A percentile compares a stretch with the other conserved stretches of the same genome.
Conservation (phyloP, 495 filamentous ascomycete genomes). For the Aspergillus ellipticus region DNA sequence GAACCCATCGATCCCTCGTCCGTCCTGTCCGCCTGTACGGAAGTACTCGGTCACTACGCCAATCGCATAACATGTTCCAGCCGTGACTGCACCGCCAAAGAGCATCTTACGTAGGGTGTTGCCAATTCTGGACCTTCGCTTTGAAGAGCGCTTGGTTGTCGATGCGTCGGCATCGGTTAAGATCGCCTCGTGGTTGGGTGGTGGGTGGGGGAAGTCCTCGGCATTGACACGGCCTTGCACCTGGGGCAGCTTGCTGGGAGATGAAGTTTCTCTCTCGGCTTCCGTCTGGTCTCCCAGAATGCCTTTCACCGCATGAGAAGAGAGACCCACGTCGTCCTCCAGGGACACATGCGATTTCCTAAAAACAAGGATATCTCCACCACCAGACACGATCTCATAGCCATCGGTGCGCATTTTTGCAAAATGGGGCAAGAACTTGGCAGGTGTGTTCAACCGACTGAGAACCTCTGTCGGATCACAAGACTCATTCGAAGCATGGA, state of each 20-base stretch:
- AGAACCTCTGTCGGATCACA: conserved; percentile 60
- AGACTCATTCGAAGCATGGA: conserved; percentile 33
- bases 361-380: conserved; percentile 69
- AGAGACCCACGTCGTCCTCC: not conserved
- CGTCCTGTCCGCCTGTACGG: conserved; percentile 54
- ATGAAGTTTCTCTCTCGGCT: not conserved
- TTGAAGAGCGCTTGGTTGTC: conserved; percentile 5
- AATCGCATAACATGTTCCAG: conserved; percentile 61
- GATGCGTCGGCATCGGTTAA: not conserved
- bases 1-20: conserved; percentile 51
- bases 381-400: conserved; percentile 69
- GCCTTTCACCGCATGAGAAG: conserved; percentile 13
- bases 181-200: not conserved
- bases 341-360: conserved; percentile 47
- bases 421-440: conserved; percentile 70
- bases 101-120: conserved; percentile 48
- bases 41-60: conserved; percentile 69
- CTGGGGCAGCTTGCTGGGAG: not conserved
- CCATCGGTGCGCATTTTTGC: conserved; percentile 59
- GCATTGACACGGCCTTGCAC: not conserved
- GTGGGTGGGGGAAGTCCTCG: not conserved
- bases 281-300: not conserved
- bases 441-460: conserved; percentile 62
- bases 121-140: conserved; percentile 24
- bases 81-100: conserved; percentile 56